Percentiles rank a stretch among this genome's conserved stretches.
Evolutionary conservation across 129 eudicot species (phyloP).

Genomic region (Calendula officinalis): DNA sequence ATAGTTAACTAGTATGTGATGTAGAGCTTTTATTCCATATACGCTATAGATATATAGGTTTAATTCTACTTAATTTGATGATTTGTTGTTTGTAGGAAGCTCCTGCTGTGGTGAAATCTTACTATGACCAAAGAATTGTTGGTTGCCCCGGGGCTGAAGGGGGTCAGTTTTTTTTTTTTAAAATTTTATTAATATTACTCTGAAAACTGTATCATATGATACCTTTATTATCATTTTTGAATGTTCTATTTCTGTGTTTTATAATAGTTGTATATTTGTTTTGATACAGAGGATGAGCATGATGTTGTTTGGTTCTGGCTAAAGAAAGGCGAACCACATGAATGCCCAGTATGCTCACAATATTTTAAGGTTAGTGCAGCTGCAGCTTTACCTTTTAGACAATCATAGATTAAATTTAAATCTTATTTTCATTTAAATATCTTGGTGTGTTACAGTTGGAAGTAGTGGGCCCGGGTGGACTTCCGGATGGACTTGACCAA

Average conservation of each 20-base stretch:
- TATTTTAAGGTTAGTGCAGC: constrained; percentile 62
- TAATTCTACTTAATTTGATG: neutral
- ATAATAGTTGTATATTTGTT: neutral
- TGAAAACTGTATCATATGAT: neutral
- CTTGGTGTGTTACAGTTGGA: constrained; percentile 66
- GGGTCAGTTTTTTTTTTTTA: constrained; percentile 45
- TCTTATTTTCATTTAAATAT: neutral
- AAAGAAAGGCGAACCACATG: constrained; percentile 86
- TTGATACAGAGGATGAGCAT: constrained; percentile 79
- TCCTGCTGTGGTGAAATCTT: constrained; percentile 82
- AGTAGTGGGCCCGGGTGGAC: constrained; percentile 95
- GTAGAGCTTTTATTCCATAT: neutral
- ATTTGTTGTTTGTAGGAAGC: constrained; percentile 54
- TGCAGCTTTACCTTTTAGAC: constrained; percentile 5
- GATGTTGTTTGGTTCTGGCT: constrained; percentile 99
- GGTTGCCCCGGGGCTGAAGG: constrained; percentile 98
- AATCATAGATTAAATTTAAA: neutral
- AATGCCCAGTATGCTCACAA: constrained; percentile 96
- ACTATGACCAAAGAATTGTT: constrained; percentile 78
- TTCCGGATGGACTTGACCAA: constrained; percentile 72
- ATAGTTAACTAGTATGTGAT: neutral
- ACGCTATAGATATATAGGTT: too few species aligned
- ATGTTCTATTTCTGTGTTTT: neutral
- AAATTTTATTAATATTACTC: too few species aligned
- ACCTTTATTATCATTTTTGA: neutral